These are phyloP conservation scores for Candida railenensis DNA, from an alignment of 805 yeast genomes.

Conservation along the genomic window DNA sequence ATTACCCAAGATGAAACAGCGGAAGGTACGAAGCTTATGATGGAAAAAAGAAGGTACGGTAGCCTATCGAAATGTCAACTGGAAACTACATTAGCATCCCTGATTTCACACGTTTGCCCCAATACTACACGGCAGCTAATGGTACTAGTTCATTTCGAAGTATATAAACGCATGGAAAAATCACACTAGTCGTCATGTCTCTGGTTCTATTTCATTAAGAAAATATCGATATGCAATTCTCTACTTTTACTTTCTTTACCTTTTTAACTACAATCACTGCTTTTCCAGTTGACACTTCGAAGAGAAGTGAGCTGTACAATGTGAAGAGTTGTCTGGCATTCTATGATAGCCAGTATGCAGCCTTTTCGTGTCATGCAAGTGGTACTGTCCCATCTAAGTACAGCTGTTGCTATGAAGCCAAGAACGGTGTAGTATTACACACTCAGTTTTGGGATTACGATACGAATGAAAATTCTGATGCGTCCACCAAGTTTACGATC, in stretches of 20 bases:
- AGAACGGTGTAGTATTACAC: constrained; percentile 69
- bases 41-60: background rate
- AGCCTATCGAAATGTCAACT: background rate
- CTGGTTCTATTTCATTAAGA: background rate
- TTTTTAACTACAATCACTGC: background rate
- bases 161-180: background rate
- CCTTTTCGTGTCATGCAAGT: constrained; percentile 13
- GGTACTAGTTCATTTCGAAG: background rate
- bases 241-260: background rate
- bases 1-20: background rate
- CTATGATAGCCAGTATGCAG: constrained; percentile 11
- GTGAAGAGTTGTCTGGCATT: constrained; percentile 15
- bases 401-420: constrained; percentile 5
- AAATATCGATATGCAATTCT: background rate
- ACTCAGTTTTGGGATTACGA: constrained; percentile 93
- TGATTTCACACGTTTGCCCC: background rate
- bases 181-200: background rate
- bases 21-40: background rate
- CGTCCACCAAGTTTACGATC: constrained; percentile 67
- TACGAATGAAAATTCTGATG: constrained; percentile 19
- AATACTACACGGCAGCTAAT: background rate
- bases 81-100: too few species aligned
- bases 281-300: background rate
- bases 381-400: constrained; percentile 7
- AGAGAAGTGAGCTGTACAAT: constrained; percentile 8